Conservation (phyloP, 2,329 filamentous ascomycete species). For the Phyllosticta citrichinensis region DNA sequence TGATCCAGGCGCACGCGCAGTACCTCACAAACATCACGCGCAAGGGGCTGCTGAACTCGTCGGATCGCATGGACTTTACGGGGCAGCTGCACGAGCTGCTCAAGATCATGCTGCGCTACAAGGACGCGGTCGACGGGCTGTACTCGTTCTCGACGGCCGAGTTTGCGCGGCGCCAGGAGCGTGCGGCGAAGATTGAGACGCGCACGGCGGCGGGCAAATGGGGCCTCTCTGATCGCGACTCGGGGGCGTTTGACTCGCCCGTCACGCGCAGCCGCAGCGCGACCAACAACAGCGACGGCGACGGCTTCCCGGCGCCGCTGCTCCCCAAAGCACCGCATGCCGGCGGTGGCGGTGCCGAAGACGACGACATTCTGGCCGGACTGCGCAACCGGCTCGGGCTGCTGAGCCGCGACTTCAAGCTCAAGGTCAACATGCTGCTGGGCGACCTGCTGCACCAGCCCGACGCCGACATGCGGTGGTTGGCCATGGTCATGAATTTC, state of each 20-base stretch:
- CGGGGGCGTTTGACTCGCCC: conserved; percentile 17
- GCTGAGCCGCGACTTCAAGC: conserved; percentile 66
- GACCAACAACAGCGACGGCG: conserved; percentile 20
- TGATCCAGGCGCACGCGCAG: conserved; percentile 81
- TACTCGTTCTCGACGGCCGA: conserved; percentile 94
- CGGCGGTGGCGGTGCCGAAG: conserved; percentile 19
- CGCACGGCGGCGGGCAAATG: conserved; percentile 55
- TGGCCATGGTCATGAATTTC: conserved; percentile 98
- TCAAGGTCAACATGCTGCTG: conserved; percentile 67
- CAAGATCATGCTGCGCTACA: conserved; percentile 87
- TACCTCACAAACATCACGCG: conserved; percentile 93
- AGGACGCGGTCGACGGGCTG: conserved; percentile 84
- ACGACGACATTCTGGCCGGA: conserved; percentile 51
- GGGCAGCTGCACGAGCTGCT: conserved; percentile 85
- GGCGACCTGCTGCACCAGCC: conserved; percentile 89
- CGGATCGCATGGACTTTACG: conserved; percentile 60
- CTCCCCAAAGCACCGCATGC: conserved; percentile 13
- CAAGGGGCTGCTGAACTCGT: conserved; percentile 80
- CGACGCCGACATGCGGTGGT: conserved; percentile 88
- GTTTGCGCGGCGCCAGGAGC: conserved; percentile 84
- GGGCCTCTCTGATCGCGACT: conserved; percentile 49
- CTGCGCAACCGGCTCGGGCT: conserved; percentile 63
- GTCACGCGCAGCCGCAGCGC: conserved; percentile 16
- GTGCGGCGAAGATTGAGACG: conserved; percentile 60
- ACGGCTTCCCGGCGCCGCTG: conserved; percentile 34